Conservation (phyloP, 2,329 filamentous ascomycete species). For the Cladophialophora exuberans region DNA sequence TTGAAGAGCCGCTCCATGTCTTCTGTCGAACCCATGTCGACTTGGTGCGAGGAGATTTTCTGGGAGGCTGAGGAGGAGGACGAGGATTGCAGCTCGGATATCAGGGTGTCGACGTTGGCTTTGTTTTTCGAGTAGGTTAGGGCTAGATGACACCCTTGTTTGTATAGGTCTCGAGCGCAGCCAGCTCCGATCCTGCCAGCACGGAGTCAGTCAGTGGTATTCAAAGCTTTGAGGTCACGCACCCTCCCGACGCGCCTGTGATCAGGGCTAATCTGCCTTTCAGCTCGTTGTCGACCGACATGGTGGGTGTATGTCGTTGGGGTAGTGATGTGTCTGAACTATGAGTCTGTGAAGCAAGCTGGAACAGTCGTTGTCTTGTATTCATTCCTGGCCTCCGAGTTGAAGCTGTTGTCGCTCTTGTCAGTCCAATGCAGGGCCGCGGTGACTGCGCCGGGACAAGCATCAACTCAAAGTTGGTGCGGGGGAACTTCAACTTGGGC, state of each 20-base stretch:
- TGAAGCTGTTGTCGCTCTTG: neutral
- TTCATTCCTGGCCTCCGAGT: neutral
- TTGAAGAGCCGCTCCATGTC: conserved; percentile 59
- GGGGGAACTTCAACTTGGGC: conserved; percentile 10
- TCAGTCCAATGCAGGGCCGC: conserved; percentile 2
- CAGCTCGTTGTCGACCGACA: conserved; percentile 50
- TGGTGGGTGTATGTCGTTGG: conserved; percentile 6
- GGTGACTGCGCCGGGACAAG: conserved; percentile 13
- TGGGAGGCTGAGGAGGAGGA: conserved; percentile 15
- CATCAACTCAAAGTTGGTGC: conserved; percentile 5
- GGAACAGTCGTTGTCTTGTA: conserved; percentile 11
- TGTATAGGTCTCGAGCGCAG: conserved; percentile 59
- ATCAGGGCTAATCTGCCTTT: conserved; percentile 60
- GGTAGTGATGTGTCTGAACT: neutral
- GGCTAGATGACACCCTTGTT: conserved; percentile 58
- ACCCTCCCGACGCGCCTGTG: conserved; percentile 66
- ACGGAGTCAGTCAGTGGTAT: conserved; percentile 8
- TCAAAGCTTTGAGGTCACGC: neutral
- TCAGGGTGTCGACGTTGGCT: conserved; percentile 50
- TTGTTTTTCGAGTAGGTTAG: conserved; percentile 62
- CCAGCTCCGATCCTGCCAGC: conserved; percentile 65
- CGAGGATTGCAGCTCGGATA: conserved; percentile 41
- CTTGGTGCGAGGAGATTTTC: conserved; percentile 58
- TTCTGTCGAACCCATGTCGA: conserved; percentile 59
- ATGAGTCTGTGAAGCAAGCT: conserved; percentile 5